Conservation (phyloP, 2,329 filamentous ascomycete genomes). For the Sporothrix luriei region DNA sequence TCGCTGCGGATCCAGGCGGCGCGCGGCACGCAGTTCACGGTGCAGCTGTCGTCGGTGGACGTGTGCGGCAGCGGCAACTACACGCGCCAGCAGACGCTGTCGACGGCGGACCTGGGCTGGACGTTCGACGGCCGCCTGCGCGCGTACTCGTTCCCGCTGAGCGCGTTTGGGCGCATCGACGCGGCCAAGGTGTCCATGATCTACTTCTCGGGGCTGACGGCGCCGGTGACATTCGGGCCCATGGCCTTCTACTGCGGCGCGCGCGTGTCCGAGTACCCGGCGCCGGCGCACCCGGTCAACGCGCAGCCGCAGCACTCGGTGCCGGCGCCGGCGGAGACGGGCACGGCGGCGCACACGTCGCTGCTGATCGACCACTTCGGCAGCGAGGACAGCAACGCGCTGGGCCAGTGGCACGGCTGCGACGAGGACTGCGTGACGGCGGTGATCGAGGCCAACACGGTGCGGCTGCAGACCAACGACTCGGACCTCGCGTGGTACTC, state of each 20-base stretch:
- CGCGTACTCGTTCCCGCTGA: conserved; percentile 61
- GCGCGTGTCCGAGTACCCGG: conserved; percentile 53
- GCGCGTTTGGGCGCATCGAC: conserved; percentile 55
- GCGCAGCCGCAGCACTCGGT: conserved; percentile 47
- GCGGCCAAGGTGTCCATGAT: conserved; percentile 56
- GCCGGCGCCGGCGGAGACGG: conserved; percentile 48
- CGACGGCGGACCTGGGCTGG: conserved; percentile 59
- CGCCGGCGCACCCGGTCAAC: conserved; percentile 35
- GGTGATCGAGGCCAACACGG: conserved; percentile 47
- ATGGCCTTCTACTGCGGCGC: conserved; percentile 61
- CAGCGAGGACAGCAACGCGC: conserved; percentile 56
- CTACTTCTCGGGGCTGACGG: conserved; percentile 52
- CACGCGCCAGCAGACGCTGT: conserved; percentile 43
- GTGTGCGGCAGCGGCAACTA: conserved; percentile 47
- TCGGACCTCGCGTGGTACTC: conserved; percentile 46
- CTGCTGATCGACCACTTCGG: conserved; percentile 65
- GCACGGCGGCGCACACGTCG: conserved; percentile 49
- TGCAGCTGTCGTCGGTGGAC: conserved; percentile 55
- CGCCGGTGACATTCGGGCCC: conserved; percentile 56
- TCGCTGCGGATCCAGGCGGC: conserved; percentile 59
- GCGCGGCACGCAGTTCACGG: conserved; percentile 52
- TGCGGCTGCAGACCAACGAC: conserved; percentile 61
- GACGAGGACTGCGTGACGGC: conserved; percentile 59
- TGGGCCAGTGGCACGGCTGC: conserved; percentile 67
- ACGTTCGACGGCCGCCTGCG: conserved; percentile 62